These are phyloP conservation scores for Penicillium antarcticum DNA, from an alignment of 495 filamentous ascomycete genomes.

Conservation along the genomic window DNA sequence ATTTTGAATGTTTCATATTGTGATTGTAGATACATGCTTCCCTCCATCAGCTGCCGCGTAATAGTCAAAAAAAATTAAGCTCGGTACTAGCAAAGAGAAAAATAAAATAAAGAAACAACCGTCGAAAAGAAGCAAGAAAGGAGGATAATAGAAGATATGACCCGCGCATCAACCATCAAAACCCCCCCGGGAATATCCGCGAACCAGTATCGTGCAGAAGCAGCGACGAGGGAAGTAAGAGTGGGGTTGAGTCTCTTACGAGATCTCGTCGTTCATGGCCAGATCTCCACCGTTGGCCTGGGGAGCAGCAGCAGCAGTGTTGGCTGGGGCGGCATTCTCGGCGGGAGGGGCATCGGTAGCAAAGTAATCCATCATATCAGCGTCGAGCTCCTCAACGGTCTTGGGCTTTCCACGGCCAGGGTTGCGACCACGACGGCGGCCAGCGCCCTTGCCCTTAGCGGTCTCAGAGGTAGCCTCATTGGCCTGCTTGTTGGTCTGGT, in stretches of 20 bases:
- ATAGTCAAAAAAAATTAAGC: slow-evolving; percentile 19
- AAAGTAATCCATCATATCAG: slow-evolving; percentile 93
- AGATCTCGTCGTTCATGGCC: slow-evolving; percentile 51
- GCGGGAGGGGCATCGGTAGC: slow-evolving; percentile 36
- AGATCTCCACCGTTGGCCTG: slow-evolving; percentile 39
- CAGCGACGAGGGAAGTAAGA: not conserved
- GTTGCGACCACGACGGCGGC: slow-evolving; percentile 44
- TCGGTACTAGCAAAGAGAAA: slow-evolving; percentile 5
- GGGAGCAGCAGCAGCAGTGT: slow-evolving; percentile 38
- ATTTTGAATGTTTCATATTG: slow-evolving; percentile 12
- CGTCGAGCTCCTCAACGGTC: slow-evolving; percentile 87
- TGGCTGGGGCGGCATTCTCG: slow-evolving; percentile 38
- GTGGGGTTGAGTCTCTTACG: slow-evolving; percentile 25
- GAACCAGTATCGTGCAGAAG: slow-evolving; percentile 2
- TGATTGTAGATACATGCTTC: slow-evolving; percentile 24
- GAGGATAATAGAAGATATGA: slow-evolving; percentile 24
- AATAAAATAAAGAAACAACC: slow-evolving; percentile 7
- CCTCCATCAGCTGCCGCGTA: slow-evolving; percentile 10
- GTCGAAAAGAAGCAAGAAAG: slow-evolving; percentile 7
- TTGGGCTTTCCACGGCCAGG: slow-evolving; percentile 67
- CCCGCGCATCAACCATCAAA: slow-evolving; percentile 29
- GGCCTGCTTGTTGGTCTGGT: not conserved
- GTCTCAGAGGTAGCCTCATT: not conserved
- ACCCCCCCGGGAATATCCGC: slow-evolving; percentile 7
- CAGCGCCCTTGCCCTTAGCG: slow-evolving; percentile 9